Percentiles rank a stretch among this genome's conserved stretches.
These are phyloP conservation scores for Entophlyctis luteolus DNA, from an alignment of 192 early-diverging fungal genomes.

Conservation along the genomic window DNA sequence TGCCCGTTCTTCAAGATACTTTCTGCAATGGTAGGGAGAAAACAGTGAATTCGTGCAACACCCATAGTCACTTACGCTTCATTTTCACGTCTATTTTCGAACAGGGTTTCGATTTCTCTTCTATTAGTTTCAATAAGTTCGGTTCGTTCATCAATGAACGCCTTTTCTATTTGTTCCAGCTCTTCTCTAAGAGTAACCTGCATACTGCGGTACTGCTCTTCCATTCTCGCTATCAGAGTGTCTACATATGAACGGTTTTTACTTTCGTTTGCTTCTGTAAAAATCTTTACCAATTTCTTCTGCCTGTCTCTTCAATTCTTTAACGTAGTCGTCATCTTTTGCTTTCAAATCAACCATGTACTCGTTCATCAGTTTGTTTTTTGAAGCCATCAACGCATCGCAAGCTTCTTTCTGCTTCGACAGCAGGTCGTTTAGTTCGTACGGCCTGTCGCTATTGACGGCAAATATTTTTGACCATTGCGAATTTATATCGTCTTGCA, in stretches of 20 bases:
- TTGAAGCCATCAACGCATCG: slow-evolving; percentile 39
- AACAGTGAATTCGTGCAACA: too few relatives aligned
- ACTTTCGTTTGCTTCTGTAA: too few relatives aligned
- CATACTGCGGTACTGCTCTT: slow-evolving; percentile 45
- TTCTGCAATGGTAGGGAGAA: slow-evolving; percentile 18
- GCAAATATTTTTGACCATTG: slow-evolving; percentile 38
- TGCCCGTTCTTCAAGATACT: slow-evolving; percentile 50
- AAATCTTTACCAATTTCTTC: slow-evolving; percentile 65
- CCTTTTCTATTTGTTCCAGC: slow-evolving; percentile 52
- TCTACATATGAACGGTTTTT: too few relatives aligned
- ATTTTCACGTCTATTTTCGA: slow-evolving; percentile 39
- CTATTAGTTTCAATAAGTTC: slow-evolving; percentile 50
- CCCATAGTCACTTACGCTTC: slow-evolving; percentile 46
- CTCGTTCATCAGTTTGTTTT: slow-evolving; percentile 51
- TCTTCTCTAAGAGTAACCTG: slow-evolving; percentile 49
- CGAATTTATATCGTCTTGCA: slow-evolving; percentile 30
- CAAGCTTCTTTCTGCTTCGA: slow-evolving; percentile 45
- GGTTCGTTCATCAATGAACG: slow-evolving; percentile 54
- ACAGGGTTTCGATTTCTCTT: slow-evolving; percentile 44
- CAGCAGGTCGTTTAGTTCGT: slow-evolving; percentile 48
- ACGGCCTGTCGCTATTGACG: slow-evolving; percentile 28
- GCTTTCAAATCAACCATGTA: slow-evolving; percentile 51
- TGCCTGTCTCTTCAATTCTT: slow-evolving; percentile 56
- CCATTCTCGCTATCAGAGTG: slow-evolving; percentile 53
- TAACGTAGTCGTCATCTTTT: slow-evolving; percentile 61